A percentile compares a stretch with the other conserved stretches of the same genome.
phyloP scores from a whole-genome alignment of 164 flowering plant species.

The Saururus chinensis region DNA sequence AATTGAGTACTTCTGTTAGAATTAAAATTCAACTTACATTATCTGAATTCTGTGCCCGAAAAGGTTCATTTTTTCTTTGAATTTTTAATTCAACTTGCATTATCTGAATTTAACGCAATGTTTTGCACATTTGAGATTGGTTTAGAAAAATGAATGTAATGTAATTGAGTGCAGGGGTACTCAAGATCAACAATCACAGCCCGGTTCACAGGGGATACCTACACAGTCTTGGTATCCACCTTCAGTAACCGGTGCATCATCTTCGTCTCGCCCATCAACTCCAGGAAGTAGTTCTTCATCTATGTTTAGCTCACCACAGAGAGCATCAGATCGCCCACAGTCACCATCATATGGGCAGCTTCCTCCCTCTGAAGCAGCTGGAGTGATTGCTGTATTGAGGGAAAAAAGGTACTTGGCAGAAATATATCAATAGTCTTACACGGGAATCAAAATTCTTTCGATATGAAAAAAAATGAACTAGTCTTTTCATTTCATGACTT shows the following conservation, averaged over 20 bases:
- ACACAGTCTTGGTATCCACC: constrained; percentile 63
- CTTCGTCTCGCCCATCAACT: constrained; percentile 62
- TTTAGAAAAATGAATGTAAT: background rate
- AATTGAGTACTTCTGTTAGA: too few relatives aligned
- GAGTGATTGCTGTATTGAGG: constrained; percentile 46
- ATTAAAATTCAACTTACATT: too few relatives aligned
- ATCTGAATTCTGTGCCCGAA: background rate
- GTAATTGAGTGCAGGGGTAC: constrained; percentile 45
- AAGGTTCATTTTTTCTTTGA: too few relatives aligned
- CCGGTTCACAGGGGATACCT: constrained; percentile 25
- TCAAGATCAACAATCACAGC: constrained; percentile 35
- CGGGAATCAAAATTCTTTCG: background rate
- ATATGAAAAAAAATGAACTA: background rate
- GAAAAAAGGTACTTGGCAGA: constrained; percentile 49
- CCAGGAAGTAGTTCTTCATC: constrained; percentile 31
- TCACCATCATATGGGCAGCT: constrained; percentile 35
- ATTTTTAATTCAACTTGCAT: too few relatives aligned
- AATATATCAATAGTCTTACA: background rate
- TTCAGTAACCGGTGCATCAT: constrained; percentile 43
- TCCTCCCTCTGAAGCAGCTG: constrained; percentile 83
- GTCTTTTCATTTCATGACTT: background rate
- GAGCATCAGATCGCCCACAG: constrained; percentile 36
- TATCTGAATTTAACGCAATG: background rate
- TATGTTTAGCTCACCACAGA: constrained; percentile 18
- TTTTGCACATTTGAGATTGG: background rate